Base-by-base conservation (phyloP, 805 yeast species). In the Schwanniomyces pseudopolymorphus region DNA sequence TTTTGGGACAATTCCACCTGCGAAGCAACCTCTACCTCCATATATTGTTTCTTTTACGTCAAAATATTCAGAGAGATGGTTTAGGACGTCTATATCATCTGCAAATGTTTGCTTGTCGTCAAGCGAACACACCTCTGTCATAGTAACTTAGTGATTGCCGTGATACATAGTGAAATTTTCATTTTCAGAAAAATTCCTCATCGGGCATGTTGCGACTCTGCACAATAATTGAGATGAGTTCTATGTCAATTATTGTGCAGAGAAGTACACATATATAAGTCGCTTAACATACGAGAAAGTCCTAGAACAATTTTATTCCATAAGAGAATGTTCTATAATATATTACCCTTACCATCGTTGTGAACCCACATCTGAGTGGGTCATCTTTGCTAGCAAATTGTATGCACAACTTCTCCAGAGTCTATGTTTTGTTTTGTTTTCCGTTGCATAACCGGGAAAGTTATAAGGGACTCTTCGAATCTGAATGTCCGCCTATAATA, bases 21-120 rank as follows among this genome's bases (percentile, higher is more conserved):
- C 77, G 57, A 78, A 83, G 52, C 85, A 81, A 1, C 87, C 87
- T 45, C 87, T 67, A n/a, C 87, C 86, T 14, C 40, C 40, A 38
- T 38, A 38, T 24, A 19, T 38, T 4, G 40, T 38, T 24, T 38
- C 40, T 11, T 21, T 38, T 9, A 38, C 20, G 6, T 21, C 24
- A 38, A 38, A 38, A 16, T 38, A n/a, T 4, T 19, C 5, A 9
- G 40, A 38, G 31, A 38, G 20, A 6, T 19, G 19, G 28, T 13
- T 14, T 24, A 38, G 16, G 24, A 22, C 13, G 10, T 38, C 40
- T 5, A 5, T 10, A 24, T 19, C 31, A 13, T 38, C 20, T 9
- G 6, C 31, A 38, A 24, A 22, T 16, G 20, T 4, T 7, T 22
- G 28, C 7, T n/a, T 11, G 11, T 8, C 4, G 4, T n/a, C 28